Base-by-base conservation (phyloP, 2,329 filamentous ascomycete genomes). In the Exophiala spinifera region DNA sequence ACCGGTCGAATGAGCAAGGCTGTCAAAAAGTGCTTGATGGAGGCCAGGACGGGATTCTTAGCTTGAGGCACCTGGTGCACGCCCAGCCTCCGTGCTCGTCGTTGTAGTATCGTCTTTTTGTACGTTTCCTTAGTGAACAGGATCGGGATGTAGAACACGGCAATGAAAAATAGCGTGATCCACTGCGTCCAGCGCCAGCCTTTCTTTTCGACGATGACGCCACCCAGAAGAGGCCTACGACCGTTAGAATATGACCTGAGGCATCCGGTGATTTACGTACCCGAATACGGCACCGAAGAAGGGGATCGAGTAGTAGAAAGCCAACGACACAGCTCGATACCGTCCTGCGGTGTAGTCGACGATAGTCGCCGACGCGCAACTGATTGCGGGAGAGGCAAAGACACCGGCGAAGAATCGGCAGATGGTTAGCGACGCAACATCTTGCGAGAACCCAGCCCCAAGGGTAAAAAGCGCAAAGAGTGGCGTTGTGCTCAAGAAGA, bases 181-280 rank as follows among this genome's bases (percentile, higher is more conserved):
- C 64, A 69, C 51, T 69, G 66, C 8, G 66, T 69, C 67, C 67
- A 70, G 28, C 66, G 64, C 67, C 67, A 70, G 37, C 61, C 64
- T 40, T 81, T 71, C 3, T 79, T 81, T n/a, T 82, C 72, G 3
- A 73, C 76, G 46, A 86, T 85, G 72, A 84, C 88, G 11, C 85
- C 85, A 48, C 86, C 64, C 7, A 68, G 57, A 20, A 70, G 46
- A 13, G 67, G 67, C 20, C 66, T 53, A 42, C 15, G 21, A 28
- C 49, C 13, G 34, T 53, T 28, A 61, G 40, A 25, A 45, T 19
- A 14, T 17, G 15, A 15, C 2, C 23, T 1, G n/a, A 3, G 6
- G 11, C 3, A 42, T 2, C 7, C 15, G 13, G 11, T 11, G 14
- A 31, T 31, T 47, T 21, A 51, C 58, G 19, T 47, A 61, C 58